Base-by-base conservation (phyloP, 2,329 filamentous ascomycete species). In the Penicillium sp. region DNA sequence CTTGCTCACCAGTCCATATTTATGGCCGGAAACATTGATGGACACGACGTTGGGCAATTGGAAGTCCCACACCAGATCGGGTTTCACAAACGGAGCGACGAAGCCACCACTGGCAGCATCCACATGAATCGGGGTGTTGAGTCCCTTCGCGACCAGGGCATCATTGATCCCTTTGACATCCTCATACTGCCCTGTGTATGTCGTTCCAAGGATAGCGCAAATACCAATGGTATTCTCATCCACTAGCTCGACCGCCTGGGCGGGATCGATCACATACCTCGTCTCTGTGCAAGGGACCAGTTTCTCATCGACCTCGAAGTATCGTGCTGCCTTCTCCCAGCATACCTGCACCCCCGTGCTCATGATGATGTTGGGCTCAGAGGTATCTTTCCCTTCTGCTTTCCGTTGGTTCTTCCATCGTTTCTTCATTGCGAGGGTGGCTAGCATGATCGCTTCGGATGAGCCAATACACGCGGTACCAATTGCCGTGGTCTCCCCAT, bases 181-280 rank as follows among this genome's bases (percentile, higher is more conserved):
- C 77, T 97, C 93, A 68, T 98, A 96, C 79, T 97, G 90, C 59
- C 93, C 93, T 0, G 93, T 97, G 76, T 97, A 97, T 0, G 93
- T 98, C 2, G 91, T 95, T 8, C 93, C 93, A 1, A 98, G 77
- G 64, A 98, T 97, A 56, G 86, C 84, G 70, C 92, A 96, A 68
- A 97, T 97, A 58, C 93, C 93, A 68, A 98, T 97, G 4, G 86
- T 88, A 73, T 88, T 88, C 76, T 88, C 85, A 58, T 88, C 86
- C 7, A 87, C 76, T 24, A 88, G 71, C 51, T 85, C 79, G 14
- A 88, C 82, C 2, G 83, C 82, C 71, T 87, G 75, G 68, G 86
- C 75, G 2, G 86, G 85, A 65, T 88, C 85, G 65, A 88, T 86
- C 7, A 87, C 84, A 58, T 82, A 88, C 57, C 86, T 82, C 8